Conservation (phyloP, 2,329 filamentous ascomycete genomes). For the Colletotrichum euphorbiae region DNA sequence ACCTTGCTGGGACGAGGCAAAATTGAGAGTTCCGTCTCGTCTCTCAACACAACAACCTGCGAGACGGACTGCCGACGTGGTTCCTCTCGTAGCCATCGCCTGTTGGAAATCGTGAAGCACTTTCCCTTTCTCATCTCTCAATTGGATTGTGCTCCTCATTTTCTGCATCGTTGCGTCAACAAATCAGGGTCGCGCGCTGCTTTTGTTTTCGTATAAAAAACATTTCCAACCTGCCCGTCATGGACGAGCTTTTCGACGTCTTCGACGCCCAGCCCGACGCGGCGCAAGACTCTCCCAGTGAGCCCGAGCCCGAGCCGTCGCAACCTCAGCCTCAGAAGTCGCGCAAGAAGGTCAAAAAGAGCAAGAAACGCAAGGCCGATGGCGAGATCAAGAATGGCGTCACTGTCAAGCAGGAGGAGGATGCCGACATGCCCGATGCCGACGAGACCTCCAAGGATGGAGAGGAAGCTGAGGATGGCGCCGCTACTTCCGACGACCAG, state of each 20-base stretch:
- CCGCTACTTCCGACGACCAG: constrained; percentile 48
- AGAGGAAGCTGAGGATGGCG: constrained; percentile 47
- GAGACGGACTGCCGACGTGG: not conserved
- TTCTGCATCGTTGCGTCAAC: not conserved
- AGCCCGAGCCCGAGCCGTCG: constrained; percentile 57
- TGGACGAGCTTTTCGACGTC: constrained; percentile 86
- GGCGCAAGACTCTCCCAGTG: constrained; percentile 54
- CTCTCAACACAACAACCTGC: not conserved
- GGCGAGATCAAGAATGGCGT: constrained; percentile 74
- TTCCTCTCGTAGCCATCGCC: not conserved
- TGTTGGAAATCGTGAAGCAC: not conserved
- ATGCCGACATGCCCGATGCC: constrained; percentile 58
- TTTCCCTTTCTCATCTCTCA: no score
- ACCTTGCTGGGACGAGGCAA: constrained; percentile 23
- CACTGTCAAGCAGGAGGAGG: constrained; percentile 45
- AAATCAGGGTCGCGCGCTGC: not conserved
- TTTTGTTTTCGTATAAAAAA: not conserved
- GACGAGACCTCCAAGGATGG: constrained; percentile 55
- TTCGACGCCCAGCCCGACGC: constrained; percentile 75
- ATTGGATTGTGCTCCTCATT: not conserved
- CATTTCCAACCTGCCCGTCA: constrained; percentile 46
- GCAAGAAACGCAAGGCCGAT: constrained; percentile 88
- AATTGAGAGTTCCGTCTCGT: constrained; percentile 15
- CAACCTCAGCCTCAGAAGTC: constrained; percentile 50
- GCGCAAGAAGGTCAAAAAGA: constrained; percentile 69